phyloP scores from a whole-genome alignment of 345 rosid species.

The Moricandia moricandioides region DNA sequence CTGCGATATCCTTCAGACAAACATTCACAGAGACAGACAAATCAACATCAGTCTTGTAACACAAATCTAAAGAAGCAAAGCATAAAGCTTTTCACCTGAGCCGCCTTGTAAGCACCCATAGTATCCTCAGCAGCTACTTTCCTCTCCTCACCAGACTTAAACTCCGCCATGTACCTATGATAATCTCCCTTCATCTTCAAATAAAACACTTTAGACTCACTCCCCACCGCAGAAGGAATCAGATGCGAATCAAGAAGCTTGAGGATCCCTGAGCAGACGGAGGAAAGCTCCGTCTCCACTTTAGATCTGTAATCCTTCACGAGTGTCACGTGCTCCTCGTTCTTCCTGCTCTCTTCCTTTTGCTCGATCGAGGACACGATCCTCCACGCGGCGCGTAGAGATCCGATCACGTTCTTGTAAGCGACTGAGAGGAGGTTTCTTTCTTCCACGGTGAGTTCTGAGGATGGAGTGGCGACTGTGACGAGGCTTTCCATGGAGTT shows the following conservation, averaged over 20 bases:
- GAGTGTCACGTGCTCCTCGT: conserved; percentile 85
- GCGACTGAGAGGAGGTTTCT: conserved; percentile 95
- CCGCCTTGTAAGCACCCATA: conserved; percentile 86
- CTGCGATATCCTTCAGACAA: conserved; percentile 56
- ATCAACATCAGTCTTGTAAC: not conserved
- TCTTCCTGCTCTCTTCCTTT: conserved; percentile 90
- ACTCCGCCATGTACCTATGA: conserved; percentile 91
- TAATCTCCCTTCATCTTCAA: conserved; percentile 98
- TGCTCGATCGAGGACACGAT: conserved; percentile 92
- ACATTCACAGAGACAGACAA: not conserved
- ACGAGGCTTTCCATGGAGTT: conserved; percentile 88
- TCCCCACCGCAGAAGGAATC: conserved; percentile 67
- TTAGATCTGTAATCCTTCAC: conserved; percentile 95
- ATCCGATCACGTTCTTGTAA: conserved; percentile 96
- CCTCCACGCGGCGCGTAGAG: conserved; percentile 97
- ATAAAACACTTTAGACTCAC: conserved; percentile 87
- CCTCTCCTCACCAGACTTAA: conserved; percentile 80
- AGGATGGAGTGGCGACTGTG: conserved; percentile 63
- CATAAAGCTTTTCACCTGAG: conserved; percentile 56
- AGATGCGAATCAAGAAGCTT: conserved; percentile 63
- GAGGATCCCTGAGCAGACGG: conserved; percentile 71
- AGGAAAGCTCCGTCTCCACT: conserved; percentile 71
- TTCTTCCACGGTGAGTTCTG: conserved; percentile 90
- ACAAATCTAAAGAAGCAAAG: too few species aligned
- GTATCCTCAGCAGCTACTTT: conserved; percentile 94